phyloP scores from a whole-genome alignment of 108 stramenopile species.

The Nannochloropsis oceanica region DNA sequence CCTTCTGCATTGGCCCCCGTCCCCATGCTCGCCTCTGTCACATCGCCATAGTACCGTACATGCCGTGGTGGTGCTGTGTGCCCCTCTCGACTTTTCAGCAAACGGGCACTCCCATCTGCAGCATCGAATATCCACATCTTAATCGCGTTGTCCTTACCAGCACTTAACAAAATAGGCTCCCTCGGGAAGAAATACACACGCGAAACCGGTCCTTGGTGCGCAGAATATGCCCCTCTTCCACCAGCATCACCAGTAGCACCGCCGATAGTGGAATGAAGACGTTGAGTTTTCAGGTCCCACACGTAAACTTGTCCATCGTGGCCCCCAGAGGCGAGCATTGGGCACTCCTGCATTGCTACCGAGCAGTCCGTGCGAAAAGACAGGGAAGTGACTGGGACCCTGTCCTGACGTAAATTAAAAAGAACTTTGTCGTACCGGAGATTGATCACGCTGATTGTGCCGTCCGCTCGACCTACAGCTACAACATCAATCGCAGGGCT shows the following conservation, averaged over 20 bases:
- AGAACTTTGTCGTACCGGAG: not conserved
- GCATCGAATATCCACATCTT: conserved; percentile 38
- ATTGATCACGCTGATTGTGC: conserved; percentile 27
- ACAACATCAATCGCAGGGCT: conserved; percentile 43
- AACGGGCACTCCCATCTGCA: conserved; percentile 31
- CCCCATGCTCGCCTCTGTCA: conserved; percentile 28
- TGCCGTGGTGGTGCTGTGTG: conserved; percentile 14
- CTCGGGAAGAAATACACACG: conserved; percentile 1
- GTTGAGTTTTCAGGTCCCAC: conserved; percentile 41
- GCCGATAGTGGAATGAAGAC: conserved; percentile 30
- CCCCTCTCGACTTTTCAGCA: conserved; percentile 23
- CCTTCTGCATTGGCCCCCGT: conserved; percentile 31
- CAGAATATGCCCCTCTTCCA: not conserved
- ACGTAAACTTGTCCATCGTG: conserved; percentile 26
- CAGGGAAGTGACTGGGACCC: conserved; percentile 18
- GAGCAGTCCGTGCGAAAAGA: conserved; percentile 26
- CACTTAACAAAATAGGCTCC: conserved; percentile 31
- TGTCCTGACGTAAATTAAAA: not conserved
- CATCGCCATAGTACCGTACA: conserved; percentile 34
- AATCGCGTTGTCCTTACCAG: conserved; percentile 36
- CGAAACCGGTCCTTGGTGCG: not conserved
- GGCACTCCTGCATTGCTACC: not conserved
- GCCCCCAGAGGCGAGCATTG: conserved; percentile 29
- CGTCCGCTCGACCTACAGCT: conserved; percentile 36
- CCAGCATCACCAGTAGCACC: not conserved